These are phyloP conservation scores for Linum tenue DNA, from an alignment of 345 rosid species.

Conservation along the genomic window DNA sequence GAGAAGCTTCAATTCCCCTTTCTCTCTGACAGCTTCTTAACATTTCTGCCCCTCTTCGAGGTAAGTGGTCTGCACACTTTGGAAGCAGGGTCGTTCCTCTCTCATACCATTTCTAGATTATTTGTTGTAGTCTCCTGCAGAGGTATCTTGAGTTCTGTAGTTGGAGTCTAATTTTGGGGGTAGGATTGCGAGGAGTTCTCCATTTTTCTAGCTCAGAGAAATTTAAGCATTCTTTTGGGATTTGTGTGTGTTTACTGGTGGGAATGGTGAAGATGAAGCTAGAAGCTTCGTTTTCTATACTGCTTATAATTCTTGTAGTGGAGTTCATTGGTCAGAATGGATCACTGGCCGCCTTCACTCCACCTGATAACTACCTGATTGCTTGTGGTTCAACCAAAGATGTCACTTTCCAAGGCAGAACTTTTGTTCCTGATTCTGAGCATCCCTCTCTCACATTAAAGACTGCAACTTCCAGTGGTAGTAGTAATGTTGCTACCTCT, in stretches of 20 bases:
- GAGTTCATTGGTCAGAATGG: slow-evolving; percentile 27
- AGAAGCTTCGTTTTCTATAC: slow-evolving; percentile 21
- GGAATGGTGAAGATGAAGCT: slow-evolving; percentile 39
- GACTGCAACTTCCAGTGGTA: slow-evolving; percentile 33
- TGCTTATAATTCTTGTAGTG: slow-evolving; percentile 30
- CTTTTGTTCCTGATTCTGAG: slow-evolving; percentile 63
- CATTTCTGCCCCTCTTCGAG: slow-evolving; percentile 18
- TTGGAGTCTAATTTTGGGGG: neutral
- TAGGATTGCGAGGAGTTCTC: too few relatives aligned
- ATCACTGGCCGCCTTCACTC: slow-evolving; percentile 43
- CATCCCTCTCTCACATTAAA: slow-evolving; percentile 50
- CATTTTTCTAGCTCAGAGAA: too few relatives aligned
- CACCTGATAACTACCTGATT: slow-evolving; percentile 69
- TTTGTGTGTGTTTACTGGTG: too few relatives aligned
- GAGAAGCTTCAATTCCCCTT: slow-evolving; percentile 6
- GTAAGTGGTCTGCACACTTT: slow-evolving; percentile 17
- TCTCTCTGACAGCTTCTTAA: neutral
- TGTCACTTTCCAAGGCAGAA: slow-evolving; percentile 58
- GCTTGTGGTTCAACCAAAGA: slow-evolving; percentile 76
- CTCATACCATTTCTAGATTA: neutral
- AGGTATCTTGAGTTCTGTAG: neutral
- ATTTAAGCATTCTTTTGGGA: neutral
- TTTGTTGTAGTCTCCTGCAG: neutral
- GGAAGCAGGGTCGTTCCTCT: slow-evolving; percentile 11
- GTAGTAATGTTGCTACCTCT: slow-evolving; percentile 25